A percentile compares a stretch with the other conserved stretches of the same genome.
Evolutionary conservation across 139 green algal genomes (phyloP).

Genomic region (Parachlorella kessleri): DNA sequence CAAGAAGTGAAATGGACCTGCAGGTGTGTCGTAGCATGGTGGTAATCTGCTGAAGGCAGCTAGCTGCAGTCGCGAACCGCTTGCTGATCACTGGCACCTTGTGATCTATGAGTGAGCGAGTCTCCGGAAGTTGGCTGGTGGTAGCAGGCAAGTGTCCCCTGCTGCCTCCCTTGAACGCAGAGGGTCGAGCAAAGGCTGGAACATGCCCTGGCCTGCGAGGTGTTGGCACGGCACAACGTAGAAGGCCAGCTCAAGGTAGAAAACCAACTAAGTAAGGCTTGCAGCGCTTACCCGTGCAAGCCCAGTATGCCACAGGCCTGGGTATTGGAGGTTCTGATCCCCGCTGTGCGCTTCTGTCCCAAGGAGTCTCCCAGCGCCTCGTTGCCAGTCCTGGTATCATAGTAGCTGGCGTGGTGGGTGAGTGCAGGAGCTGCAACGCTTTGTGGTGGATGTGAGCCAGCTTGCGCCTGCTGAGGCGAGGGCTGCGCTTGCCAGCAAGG

Average conservation of each 20-base stretch:
- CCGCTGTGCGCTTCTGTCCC: neutral
- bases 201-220: neutral
- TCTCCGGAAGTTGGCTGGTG: too few species aligned
- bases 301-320: too few species aligned
- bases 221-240: neutral
- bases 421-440: neutral
- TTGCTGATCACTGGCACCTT: too few species aligned
- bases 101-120: too few species aligned
- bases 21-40: too few species aligned
- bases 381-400: neutral
- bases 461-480: neutral
- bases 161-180: too few species aligned
- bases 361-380: neutral
- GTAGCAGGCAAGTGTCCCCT: too few species aligned
- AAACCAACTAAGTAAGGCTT: neutral
- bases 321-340: too few species aligned
- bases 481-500: neutral
- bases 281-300: neutral
- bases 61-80: too few species aligned
- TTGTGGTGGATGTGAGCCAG: neutral
- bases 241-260: neutral
- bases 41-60: too few species aligned
- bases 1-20: too few species aligned
- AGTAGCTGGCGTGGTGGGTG: neutral
- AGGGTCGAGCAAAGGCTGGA: slow-evolving; percentile 1